A percentile compares a stretch with the other conserved stretches of the same genome.
phyloP scores from a whole-genome alignment of 768 basidiomycete species.

The Suillus lakei region DNA sequence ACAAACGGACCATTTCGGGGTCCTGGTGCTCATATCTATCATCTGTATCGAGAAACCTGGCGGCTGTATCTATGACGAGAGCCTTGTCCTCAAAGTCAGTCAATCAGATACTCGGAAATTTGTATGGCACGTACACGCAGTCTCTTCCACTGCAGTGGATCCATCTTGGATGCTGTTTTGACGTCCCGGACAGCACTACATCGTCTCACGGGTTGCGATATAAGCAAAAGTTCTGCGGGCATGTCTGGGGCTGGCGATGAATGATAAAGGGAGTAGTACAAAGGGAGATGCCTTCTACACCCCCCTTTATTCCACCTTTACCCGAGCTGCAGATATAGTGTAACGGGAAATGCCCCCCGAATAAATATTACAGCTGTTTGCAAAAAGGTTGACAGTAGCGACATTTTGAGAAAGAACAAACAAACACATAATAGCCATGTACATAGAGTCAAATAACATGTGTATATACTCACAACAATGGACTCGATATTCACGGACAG shows the following conservation, averaged over 20 bases:
- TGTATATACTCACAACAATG: too few relatives aligned
- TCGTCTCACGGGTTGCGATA: neutral
- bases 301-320: neutral
- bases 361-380: too few relatives aligned
- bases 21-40: neutral
- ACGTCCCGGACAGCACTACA: neutral
- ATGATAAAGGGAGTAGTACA: neutral
- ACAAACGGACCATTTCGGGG: slow-evolving; percentile 3
- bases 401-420: too few relatives aligned
- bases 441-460: too few relatives aligned
- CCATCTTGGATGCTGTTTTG: slow-evolving; percentile 1
- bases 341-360: neutral
- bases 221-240: neutral
- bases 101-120: neutral
- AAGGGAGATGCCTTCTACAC: neutral
- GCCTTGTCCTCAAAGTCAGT: neutral
- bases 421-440: too few relatives aligned
- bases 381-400: too few relatives aligned
- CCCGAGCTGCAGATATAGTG: too few relatives aligned
- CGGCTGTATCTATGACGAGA: neutral
- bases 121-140: neutral
- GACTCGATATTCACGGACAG: too few relatives aligned
- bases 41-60: neutral
- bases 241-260: neutral
- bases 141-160: neutral